Evolutionary conservation across 164 flowering plant species (phyloP).

Genomic region (Buxus sempervirens): DNA sequence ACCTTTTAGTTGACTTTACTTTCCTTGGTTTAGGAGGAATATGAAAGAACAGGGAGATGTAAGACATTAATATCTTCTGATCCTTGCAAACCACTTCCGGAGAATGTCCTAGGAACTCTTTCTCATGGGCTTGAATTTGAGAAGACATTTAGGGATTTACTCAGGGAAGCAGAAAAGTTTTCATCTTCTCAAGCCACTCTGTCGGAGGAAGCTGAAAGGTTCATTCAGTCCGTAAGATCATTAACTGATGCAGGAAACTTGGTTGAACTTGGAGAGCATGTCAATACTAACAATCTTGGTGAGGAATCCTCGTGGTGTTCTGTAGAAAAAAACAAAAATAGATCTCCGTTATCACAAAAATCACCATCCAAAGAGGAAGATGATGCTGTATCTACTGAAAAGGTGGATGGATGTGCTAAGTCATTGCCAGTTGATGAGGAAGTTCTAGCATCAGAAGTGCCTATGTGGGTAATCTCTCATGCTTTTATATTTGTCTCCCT

Average conservation of each 20-base stretch:
- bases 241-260: slow-evolving; percentile 25
- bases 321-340: slow-evolving; percentile 20
- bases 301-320: slow-evolving; percentile 17
- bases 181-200: slow-evolving; percentile 21
- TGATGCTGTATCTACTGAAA: slow-evolving; percentile 14
- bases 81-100: slow-evolving; percentile 64
- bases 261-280: slow-evolving; percentile 17
- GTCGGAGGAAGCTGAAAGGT: slow-evolving; percentile 21
- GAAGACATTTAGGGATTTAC: slow-evolving; percentile 38
- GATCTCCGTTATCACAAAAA: slow-evolving; percentile 14
- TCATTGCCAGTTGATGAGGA: slow-evolving; percentile 18
- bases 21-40: slow-evolving; percentile 63
- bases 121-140: slow-evolving; percentile 46
- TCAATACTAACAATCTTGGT: slow-evolving; percentile 11
- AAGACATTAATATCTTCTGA: slow-evolving; percentile 38
- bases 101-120: slow-evolving; percentile 51
- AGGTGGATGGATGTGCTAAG: slow-evolving; percentile 14
- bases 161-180: slow-evolving; percentile 21
- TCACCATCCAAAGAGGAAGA: slow-evolving; percentile 18
- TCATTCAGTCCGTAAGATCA: slow-evolving; percentile 27
- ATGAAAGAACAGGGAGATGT: slow-evolving; percentile 66
- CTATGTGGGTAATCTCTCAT: slow-evolving; percentile 32
- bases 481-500: background rate
- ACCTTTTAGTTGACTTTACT: slow-evolving; percentile 5
- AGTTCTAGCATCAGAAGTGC: slow-evolving; percentile 16